These are phyloP conservation scores for Xylaria bambusicola DNA, from an alignment of 495 filamentous ascomycete genomes.

Conservation along the genomic window DNA sequence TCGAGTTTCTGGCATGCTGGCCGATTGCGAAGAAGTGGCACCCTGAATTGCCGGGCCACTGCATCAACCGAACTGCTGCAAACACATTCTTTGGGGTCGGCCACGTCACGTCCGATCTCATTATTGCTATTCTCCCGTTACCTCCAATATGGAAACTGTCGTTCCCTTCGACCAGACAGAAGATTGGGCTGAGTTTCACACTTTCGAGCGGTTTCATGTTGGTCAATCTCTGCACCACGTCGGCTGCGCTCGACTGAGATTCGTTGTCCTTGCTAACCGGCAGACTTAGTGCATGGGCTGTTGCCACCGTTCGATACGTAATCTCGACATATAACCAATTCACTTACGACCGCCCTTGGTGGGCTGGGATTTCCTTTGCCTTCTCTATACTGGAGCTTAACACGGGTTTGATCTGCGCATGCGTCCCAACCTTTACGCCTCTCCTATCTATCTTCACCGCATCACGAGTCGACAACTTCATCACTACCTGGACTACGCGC, in stretches of 20 bases:
- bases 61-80: constrained; percentile 35
- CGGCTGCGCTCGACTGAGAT: neutral
- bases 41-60: constrained; percentile 35
- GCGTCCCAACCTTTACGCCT: constrained; percentile 37
- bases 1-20: constrained; percentile 42
- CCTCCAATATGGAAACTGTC: constrained; percentile 32
- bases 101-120: constrained; percentile 32
- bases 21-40: constrained; percentile 43
- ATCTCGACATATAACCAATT: constrained; percentile 36
- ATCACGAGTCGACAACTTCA: constrained; percentile 13
- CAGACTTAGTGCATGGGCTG: constrained; percentile 35
- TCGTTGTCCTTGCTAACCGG: constrained; percentile 14
- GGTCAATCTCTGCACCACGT: constrained; percentile 7
- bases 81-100: constrained; percentile 32
- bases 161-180: constrained; percentile 28
- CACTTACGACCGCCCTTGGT: constrained; percentile 36
- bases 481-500: constrained; percentile 23
- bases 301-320: constrained; percentile 39
- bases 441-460: constrained; percentile 26
- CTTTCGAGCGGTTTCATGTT: constrained; percentile 33
- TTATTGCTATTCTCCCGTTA: constrained; percentile 35
- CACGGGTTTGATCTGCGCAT: constrained; percentile 45
- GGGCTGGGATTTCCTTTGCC: constrained; percentile 37
- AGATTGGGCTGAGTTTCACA: constrained; percentile 33
- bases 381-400: constrained; percentile 47